These are phyloP conservation scores for Diaporthe sp. DNA, from an alignment of 2,329 filamentous ascomycete genomes.

Conservation along the genomic window DNA sequence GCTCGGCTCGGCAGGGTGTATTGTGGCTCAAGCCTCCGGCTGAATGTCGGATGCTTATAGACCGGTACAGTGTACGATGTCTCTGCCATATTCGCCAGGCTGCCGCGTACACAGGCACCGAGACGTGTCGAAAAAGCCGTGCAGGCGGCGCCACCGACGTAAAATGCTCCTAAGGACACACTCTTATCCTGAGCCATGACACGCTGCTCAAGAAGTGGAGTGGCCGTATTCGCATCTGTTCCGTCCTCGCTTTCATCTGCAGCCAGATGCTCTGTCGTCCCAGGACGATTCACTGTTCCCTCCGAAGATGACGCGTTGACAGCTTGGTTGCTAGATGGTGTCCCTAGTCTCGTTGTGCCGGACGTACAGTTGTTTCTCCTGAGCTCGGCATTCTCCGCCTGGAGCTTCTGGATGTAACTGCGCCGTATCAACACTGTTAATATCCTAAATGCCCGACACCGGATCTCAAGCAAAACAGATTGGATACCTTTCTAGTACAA, in stretches of 20 bases:
- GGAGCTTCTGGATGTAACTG: conserved; percentile 37
- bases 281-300: neutral
- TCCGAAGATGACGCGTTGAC: neutral
- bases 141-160: conserved; percentile 37
- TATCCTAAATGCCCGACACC: neutral
- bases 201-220: conserved; percentile 37
- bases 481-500: conserved; percentile 37
- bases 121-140: conserved; percentile 36
- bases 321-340: neutral
- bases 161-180: conserved; percentile 32
- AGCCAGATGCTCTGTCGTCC: neutral
- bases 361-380: conserved; percentile 6
- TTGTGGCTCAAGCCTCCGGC: conserved; percentile 33
- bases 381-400: conserved; percentile 36
- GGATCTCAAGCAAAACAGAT: neutral
- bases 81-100: neutral
- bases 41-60: conserved; percentile 33
- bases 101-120: conserved; percentile 10
- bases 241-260: conserved; percentile 34
- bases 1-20: conserved; percentile 46
- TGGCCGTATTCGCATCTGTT: conserved; percentile 33
- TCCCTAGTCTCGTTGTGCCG: conserved; percentile 8
- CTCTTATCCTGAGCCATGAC: conserved; percentile 33
- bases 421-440: neutral
- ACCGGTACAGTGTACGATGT: conserved; percentile 34